Conservation (phyloP, 768 basidiomycete genomes). For the Daedaleopsis sinensis region DNA sequence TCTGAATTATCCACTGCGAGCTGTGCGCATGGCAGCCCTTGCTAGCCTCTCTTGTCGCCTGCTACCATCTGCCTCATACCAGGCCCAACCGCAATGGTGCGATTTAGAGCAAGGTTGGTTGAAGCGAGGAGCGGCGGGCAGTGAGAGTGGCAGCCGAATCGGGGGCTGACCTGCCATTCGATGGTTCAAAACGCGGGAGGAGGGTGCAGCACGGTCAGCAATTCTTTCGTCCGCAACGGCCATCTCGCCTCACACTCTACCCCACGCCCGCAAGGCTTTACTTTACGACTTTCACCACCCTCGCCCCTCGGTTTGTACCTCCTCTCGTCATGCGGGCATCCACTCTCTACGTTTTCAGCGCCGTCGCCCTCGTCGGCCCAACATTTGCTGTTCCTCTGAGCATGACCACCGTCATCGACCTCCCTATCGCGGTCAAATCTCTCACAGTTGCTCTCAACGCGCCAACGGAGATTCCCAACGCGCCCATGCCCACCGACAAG, state of each 20-base stretch:
- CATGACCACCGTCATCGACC: constrained; percentile 5
- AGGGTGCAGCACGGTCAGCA: not conserved
- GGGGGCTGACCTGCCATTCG: not conserved
- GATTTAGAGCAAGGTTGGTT: not conserved
- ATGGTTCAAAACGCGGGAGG: constrained; percentile 2
- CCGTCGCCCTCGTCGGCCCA: constrained; percentile 14
- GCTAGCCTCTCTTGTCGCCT: too few species aligned
- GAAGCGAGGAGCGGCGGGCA: not conserved
- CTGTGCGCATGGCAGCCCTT: too few species aligned
- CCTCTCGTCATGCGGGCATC: constrained; percentile 10
- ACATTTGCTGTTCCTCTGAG: constrained; percentile 20
- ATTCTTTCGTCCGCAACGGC: constrained; percentile 4
- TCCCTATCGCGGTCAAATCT: constrained; percentile 5
- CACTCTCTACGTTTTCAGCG: constrained; percentile 17
- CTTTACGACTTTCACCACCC: constrained; percentile 19
- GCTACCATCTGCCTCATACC: too few species aligned
- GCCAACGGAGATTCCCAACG: constrained; percentile 21
- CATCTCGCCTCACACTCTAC: constrained; percentile 9
- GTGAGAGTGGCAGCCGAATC: not conserved
- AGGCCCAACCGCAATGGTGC: too few species aligned
- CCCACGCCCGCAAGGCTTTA: constrained; percentile 16
- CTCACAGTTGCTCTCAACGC: constrained; percentile 17
- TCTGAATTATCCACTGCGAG: too few species aligned
- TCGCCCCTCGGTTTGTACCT: constrained; percentile 15
- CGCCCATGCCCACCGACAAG: not conserved